These are phyloP conservation scores for Kodamaea kaohsiungensis DNA, from an alignment of 805 yeast genomes.

Conservation along the genomic window DNA sequence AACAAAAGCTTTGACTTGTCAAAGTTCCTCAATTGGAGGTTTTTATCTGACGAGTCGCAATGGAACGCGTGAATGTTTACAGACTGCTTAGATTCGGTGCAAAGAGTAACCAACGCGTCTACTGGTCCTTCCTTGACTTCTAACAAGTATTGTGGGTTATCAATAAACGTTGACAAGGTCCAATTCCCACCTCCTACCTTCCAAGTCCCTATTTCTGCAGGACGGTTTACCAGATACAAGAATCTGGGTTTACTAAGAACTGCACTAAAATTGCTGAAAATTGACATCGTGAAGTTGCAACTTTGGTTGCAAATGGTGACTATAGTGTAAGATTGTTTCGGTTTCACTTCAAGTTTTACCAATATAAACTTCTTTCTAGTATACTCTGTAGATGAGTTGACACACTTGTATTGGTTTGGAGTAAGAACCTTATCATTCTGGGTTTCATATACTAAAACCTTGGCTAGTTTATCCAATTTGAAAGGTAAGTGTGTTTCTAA, in stretches of 20 bases:
- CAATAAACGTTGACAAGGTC: slow-evolving; percentile 44
- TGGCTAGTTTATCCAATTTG: slow-evolving; percentile 12
- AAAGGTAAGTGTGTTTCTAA: slow-evolving; percentile 48
- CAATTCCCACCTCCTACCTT: slow-evolving; percentile 56
- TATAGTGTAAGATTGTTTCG: slow-evolving; percentile 29
- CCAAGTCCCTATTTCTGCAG: slow-evolving; percentile 46
- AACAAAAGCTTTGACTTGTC: slow-evolving; percentile 25
- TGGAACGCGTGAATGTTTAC: slow-evolving; percentile 49
- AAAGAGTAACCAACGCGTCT: slow-evolving; percentile 20
- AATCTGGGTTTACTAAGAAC: slow-evolving; percentile 31
- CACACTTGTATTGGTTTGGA: slow-evolving; percentile 22
- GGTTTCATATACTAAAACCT: slow-evolving; percentile 24
- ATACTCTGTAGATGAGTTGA: slow-evolving; percentile 19
- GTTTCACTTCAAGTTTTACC: slow-evolving; percentile 27
- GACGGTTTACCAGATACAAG: slow-evolving; percentile 18
- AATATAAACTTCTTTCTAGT: slow-evolving; percentile 42
- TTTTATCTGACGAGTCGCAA: slow-evolving; percentile 25
- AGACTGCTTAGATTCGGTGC: slow-evolving; percentile 14
- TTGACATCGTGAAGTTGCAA: slow-evolving; percentile 28
- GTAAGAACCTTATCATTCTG: slow-evolving; percentile 31
- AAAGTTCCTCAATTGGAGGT: slow-evolving; percentile 21
- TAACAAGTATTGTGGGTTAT: slow-evolving; percentile 56
- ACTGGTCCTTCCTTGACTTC: slow-evolving; percentile 18
- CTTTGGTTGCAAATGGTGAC: slow-evolving; percentile 17
- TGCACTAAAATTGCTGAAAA: slow-evolving; percentile 29